Base-by-base conservation (phyloP, 2,329 filamentous ascomycete genomes). In the Aspergillus pseudotamarii region DNA sequence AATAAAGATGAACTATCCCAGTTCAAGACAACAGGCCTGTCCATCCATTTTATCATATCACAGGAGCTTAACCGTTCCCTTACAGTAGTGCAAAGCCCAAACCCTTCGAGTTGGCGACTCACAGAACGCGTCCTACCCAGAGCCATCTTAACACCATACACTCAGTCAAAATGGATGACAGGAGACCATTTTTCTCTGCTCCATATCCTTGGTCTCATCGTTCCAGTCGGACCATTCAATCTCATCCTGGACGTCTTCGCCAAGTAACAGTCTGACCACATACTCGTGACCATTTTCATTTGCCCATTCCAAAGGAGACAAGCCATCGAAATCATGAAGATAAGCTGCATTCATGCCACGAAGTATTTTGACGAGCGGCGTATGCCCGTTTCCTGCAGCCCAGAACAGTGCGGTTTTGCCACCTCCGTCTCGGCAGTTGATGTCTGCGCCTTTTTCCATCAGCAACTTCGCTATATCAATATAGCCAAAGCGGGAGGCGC, bases 1-100 rank as follows among this genome's bases (percentile, higher is more conserved):
- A n/a, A 3, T n/a, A n/a, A 9, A 41, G 19, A 41, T 3, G 3
- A 9, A n/a, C 38, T 9, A n/a, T 2, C 19, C 19, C 16, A 10
- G 19, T 4, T 19, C 6, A 0, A 4, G n/a, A 2, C 8, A 2
- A 10, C 6, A n/a, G 6, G 19, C 6, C 8, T 8, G 1, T n/a
- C 16, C 6, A n/a, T 41, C 3, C 19, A n/a, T 10, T 8, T 4
- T 2, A n/a, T n/a, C 38, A 9, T n/a, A n/a, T 4, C 16, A n/a
- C 8, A 16, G 38, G 16, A 41, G 16, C 38, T 4, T 41, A 4
- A 9, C 2, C 36, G 1, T 41, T n/a, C 6, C 5, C 6, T 36
- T 6, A 34, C 2, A 5, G 5, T 16, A 10, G 32, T 34, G 32
- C 10, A 2, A 36, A 36, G 12, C 11, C 3, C 16, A 19, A 10